A percentile compares a stretch with the other conserved stretches of the same genome.
These are phyloP conservation scores for Cicer yamashitae DNA, from an alignment of 306 rosid genomes.

Conservation along the genomic window DNA sequence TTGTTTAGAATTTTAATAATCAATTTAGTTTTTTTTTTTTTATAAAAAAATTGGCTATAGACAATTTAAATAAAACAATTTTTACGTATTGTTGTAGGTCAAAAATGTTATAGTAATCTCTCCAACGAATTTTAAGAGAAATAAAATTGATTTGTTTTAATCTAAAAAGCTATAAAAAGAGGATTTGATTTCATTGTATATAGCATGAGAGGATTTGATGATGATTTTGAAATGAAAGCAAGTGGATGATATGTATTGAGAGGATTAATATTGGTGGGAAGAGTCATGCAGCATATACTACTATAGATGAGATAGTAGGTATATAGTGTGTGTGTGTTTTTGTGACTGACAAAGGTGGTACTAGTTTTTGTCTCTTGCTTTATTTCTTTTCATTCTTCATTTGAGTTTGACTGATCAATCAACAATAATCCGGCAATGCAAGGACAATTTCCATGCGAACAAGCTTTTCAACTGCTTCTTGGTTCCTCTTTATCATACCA, in stretches of 20 bases:
- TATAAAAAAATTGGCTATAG: too few species aligned
- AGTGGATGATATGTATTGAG: slow-evolving; percentile 17
- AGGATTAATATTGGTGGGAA: slow-evolving; percentile 28
- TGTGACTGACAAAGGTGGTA: slow-evolving; percentile 67
- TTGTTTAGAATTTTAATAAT: too few species aligned
- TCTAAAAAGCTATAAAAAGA: too few species aligned
- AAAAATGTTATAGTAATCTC: too few species aligned
- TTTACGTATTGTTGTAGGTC: too few species aligned
- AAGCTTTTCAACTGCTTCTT: slow-evolving; percentile 70
- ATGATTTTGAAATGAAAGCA: slow-evolving; percentile 4
- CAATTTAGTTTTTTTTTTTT: too few species aligned
- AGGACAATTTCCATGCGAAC: slow-evolving; percentile 55
- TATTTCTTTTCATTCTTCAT: slow-evolving; percentile 49
- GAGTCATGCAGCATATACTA: slow-evolving; percentile 38
- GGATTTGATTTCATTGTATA: too few species aligned
- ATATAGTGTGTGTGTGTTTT: slow-evolving; percentile 11
- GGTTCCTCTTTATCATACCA: slow-evolving; percentile 82
- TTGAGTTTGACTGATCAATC: slow-evolving; percentile 65
- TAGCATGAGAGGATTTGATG: slow-evolving; percentile 10
- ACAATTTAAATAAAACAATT: too few species aligned
- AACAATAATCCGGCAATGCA: slow-evolving; percentile 69
- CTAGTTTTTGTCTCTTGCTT: slow-evolving; percentile 62
- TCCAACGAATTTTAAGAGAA: too few species aligned
- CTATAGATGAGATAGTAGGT: slow-evolving; percentile 1
- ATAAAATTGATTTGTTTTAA: too few species aligned